Evolutionary conservation across 2,329 filamentous ascomycete species (phyloP).

Genomic region (Diaporthe destruens): DNA sequence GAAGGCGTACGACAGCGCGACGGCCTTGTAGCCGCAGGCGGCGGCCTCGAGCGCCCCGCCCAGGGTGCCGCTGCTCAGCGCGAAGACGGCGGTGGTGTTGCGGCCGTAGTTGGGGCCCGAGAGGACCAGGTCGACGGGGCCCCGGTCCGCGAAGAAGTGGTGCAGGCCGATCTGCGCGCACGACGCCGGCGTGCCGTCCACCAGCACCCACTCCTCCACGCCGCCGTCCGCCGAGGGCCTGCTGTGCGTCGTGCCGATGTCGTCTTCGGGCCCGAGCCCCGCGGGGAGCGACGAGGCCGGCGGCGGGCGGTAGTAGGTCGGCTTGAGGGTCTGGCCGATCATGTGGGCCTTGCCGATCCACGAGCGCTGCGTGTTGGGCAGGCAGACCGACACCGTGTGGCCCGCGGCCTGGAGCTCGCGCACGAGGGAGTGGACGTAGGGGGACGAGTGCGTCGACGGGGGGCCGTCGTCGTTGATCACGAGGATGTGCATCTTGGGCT

Average conservation of each 20-base stretch:
- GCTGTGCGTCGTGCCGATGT: conserved; percentile 75
- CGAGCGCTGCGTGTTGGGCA: conserved; percentile 91
- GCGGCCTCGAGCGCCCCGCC: conserved; percentile 84
- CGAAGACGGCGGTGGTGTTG: conserved; percentile 85
- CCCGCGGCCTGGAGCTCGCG: conserved; percentile 78
- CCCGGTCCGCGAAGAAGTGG: conserved; percentile 80
- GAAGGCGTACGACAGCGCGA: conserved; percentile 93
- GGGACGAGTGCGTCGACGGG: conserved; percentile 81
- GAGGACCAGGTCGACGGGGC: conserved; percentile 81
- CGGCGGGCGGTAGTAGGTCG: conserved; percentile 81
- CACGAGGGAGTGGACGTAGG: conserved; percentile 83
- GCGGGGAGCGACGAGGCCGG: conserved; percentile 52
- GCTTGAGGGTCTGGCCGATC: conserved; percentile 88
- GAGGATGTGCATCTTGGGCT: conserved; percentile 69
- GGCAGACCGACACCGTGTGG: conserved; percentile 89
- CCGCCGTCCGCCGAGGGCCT: conserved; percentile 64
- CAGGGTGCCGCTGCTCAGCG: conserved; percentile 81
- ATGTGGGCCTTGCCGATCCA: conserved; percentile 99
- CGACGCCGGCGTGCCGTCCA: conserved; percentile 84
- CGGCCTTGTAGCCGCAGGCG: conserved; percentile 75
- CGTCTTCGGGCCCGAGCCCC: conserved; percentile 63
- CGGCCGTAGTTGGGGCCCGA: conserved; percentile 87
- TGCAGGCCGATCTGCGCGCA: conserved; percentile 87
- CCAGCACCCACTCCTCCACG: conserved; percentile 83
- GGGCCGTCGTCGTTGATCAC: conserved; percentile 86